Evolutionary conservation across 225 moss, liverwort and hornwort genomes (phyloP).

Genomic region (Straminergon stramineum): DNA sequence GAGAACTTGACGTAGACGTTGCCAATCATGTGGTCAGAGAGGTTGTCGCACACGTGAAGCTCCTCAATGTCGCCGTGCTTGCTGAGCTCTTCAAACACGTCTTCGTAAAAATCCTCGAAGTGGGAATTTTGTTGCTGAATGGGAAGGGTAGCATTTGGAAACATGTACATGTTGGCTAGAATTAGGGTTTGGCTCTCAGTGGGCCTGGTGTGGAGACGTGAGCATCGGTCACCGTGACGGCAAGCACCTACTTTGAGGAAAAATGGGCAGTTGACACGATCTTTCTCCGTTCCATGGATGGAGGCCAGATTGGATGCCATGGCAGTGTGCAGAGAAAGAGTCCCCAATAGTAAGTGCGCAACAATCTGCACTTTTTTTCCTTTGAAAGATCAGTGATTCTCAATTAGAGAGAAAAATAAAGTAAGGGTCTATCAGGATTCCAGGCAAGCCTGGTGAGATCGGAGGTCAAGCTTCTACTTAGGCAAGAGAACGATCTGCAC

Average conservation of each 20-base stretch:
- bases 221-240: background rate
- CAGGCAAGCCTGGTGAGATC: background rate
- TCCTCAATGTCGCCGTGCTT: constrained; percentile 41
- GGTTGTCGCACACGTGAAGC: constrained; percentile 75
- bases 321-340: too few species aligned
- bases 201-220: constrained; percentile 68
- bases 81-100: constrained; percentile 80
- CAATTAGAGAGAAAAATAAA: background rate
- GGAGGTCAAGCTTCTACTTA: background rate
- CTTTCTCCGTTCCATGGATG: background rate
- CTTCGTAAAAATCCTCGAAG: constrained; percentile 87
- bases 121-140: constrained; percentile 76
- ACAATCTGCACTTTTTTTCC: background rate
- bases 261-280: background rate
- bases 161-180: constrained; percentile 73
- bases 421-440: background rate
- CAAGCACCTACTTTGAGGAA: background rate
- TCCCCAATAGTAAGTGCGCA: background rate
- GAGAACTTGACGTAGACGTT: constrained; percentile 83
- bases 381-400: background rate
- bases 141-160: constrained; percentile 70
- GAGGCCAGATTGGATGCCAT: constrained; percentile 16
- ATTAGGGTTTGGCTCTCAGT: constrained; percentile 47
- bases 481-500: background rate
- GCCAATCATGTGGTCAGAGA: constrained; percentile 85